These are phyloP conservation scores for Flaveria robusta DNA, from an alignment of 129 eudicot genomes.

Conservation along the genomic window DNA sequence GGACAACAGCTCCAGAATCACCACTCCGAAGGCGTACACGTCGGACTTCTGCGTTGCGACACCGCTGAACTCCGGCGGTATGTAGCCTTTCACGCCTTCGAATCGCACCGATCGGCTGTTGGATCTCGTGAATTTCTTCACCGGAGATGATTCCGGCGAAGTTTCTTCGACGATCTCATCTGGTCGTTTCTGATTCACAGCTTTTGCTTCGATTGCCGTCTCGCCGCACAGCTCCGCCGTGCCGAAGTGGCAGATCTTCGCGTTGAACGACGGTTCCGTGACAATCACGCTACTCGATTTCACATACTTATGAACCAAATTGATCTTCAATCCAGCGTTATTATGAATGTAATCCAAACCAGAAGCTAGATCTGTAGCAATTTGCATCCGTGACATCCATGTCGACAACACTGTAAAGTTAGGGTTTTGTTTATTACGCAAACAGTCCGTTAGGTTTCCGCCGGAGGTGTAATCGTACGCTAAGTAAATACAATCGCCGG, in stretches of 20 bases:
- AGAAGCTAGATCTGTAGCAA: constrained; percentile 74
- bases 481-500: constrained; percentile 61
- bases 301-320: constrained; percentile 73
- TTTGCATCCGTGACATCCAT: constrained; percentile 85
- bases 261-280: constrained; percentile 77
- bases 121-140: constrained; percentile 33
- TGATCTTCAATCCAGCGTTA: constrained; percentile 53
- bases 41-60: constrained; percentile 76
- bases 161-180: constrained; percentile 19
- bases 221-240: constrained; percentile 94
- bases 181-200: neutral
- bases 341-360: constrained; percentile 89
- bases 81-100: constrained; percentile 80
- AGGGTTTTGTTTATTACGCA: constrained; percentile 68
- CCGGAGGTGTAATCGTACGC: constrained; percentile 72
- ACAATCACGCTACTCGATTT: constrained; percentile 83
- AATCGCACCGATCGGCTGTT: constrained; percentile 41
- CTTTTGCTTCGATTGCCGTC: constrained; percentile 35
- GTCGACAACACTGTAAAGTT: constrained; percentile 69
- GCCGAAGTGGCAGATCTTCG: constrained; percentile 86
- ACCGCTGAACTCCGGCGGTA: constrained; percentile 90
- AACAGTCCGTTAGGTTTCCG: constrained; percentile 59
- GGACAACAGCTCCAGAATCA: constrained; percentile 68
- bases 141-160: constrained; percentile 9
- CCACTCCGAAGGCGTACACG: constrained; percentile 84